Percentiles rank a stretch among this genome's conserved stretches.
Evolutionary conservation across 169 alveolate species (phyloP).

Genomic region (Cryptosporidium parvum): DNA sequence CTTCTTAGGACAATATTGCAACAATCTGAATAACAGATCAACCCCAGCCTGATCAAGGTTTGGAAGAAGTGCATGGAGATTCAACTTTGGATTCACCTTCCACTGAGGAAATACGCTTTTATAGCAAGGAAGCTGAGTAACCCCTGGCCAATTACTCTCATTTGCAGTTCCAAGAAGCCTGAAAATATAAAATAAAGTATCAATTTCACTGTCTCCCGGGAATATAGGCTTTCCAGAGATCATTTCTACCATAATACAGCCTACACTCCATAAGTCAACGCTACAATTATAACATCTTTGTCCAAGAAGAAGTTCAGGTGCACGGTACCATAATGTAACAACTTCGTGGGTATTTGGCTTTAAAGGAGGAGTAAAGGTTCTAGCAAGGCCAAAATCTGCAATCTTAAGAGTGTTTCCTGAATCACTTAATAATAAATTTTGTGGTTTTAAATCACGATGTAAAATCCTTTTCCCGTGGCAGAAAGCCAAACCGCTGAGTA

Average conservation of each 20-base stretch:
- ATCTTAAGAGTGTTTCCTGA: slow-evolving; percentile 76
- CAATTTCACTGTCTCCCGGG: slow-evolving; percentile 89
- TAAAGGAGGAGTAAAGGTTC: slow-evolving; percentile 89
- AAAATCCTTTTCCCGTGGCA: slow-evolving; percentile 90
- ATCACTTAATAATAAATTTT: slow-evolving; percentile 86
- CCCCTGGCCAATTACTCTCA: slow-evolving; percentile 91
- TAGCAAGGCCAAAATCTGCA: slow-evolving; percentile 93
- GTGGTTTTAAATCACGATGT: slow-evolving; percentile 93
- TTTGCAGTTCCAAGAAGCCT: slow-evolving; percentile 85
- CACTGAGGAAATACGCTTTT: slow-evolving; percentile 83
- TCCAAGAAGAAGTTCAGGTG: slow-evolving; percentile 91
- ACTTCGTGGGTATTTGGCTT: slow-evolving; percentile 91
- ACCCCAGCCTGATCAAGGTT: slow-evolving; percentile 78
- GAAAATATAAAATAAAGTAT: slow-evolving; percentile 86
- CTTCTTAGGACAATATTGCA: slow-evolving; percentile 79
- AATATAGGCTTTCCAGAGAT: slow-evolving; percentile 85
- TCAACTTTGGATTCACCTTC: slow-evolving; percentile 65
- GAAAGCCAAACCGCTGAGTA: slow-evolving; percentile 85
- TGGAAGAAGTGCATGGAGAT: slow-evolving; percentile 59
- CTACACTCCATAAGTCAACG: slow-evolving; percentile 92
- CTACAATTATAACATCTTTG: slow-evolving; percentile 87
- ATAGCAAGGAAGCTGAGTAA: slow-evolving; percentile 83
- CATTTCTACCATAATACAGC: slow-evolving; percentile 88
- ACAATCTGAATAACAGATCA: slow-evolving; percentile 79
- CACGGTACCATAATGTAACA: slow-evolving; percentile 90